Evolutionary conservation across 768 basidiomycete genomes (phyloP), one percentile per base, ranked within the genome.

Genomic region (Boletus fagicola): DNA sequence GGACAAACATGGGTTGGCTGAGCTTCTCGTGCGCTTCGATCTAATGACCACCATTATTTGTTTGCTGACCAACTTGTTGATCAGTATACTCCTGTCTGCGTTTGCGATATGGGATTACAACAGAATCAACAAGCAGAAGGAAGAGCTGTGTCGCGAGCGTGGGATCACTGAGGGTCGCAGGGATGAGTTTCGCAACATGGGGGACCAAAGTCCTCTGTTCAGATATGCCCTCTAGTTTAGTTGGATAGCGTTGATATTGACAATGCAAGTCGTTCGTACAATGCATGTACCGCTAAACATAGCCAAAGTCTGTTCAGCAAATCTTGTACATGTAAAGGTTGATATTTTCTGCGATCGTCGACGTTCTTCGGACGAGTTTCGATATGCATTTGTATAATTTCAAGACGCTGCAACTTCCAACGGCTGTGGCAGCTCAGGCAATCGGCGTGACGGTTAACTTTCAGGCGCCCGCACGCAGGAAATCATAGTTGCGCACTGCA

Each of bases 371-470:
- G 49, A 58, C 65, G 38, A 51, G 57, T 61, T 66, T 67, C 54
- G 70, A 68, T 68, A 96, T 97, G 93, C 93, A 98, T 79, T 80
- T 98, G 72, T 95, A 96, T 77, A 96, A 98, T 74, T 80, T 97
- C n/a, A n/a, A n/a, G 65, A 96, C 94, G n/a, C 86, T 98, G 42
- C 91, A 95, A 74, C 83, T 91, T 31, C 85, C 95, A 42, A 88
- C 92, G 28, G 84, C 92, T 44, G 83, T n/a, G n/a, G n/a, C 86
- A 61, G 83, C 86, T 36, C 86, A 88, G 72, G 88, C 94, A 42
- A 84, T 92, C 55, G n/a, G n/a, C n/a, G n/a, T n/a, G 94, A 96
- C 53, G 96, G 96, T 60, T 94, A 95, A 70, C 98, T 98, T 76
- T 94, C 92, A 54, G 96, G 96, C 35, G 86, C 88, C 1, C 78